These are phyloP conservation scores for Neurospora sp. DNA, from an alignment of 495 filamentous ascomycete genomes.

Conservation along the genomic window DNA sequence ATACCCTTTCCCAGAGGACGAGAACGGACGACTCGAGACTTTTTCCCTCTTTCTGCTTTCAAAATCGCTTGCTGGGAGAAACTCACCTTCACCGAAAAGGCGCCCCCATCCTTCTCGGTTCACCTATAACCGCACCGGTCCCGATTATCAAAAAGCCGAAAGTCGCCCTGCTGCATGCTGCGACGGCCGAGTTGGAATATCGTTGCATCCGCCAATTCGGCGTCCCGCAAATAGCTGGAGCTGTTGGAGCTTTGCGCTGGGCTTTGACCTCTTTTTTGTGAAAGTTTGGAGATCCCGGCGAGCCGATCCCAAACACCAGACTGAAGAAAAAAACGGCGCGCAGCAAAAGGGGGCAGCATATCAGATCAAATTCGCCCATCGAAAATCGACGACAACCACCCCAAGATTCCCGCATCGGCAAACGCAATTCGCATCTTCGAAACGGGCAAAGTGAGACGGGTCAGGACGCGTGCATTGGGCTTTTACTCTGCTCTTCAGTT, in stretches of 20 bases:
- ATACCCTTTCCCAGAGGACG: background rate
- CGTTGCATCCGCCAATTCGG: constrained; percentile 17
- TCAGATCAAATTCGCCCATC: background rate
- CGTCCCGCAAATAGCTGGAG: constrained; percentile 18
- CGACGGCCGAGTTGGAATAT: constrained; percentile 6
- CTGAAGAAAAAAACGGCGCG: background rate
- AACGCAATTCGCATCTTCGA: background rate
- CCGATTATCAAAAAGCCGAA: background rate
- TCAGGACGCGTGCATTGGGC: background rate
- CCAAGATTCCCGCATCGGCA: background rate
- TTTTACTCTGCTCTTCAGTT: background rate
- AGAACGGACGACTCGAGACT: background rate
- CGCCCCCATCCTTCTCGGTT: too few relatives aligned
- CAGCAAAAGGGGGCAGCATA: background rate
- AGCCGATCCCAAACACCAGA: background rate
- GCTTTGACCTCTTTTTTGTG: background rate
- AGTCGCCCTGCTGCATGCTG: constrained; percentile 14
- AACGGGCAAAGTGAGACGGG: background rate
- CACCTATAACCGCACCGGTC: background rate
- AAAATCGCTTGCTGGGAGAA: background rate
- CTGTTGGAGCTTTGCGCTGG: background rate
- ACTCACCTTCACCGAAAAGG: background rate
- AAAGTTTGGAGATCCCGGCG: background rate
- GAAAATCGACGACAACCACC: background rate
- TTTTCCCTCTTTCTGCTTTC: background rate